Base-by-base conservation (phyloP, 805 yeast species). In the Yarrowia osloensis region DNA sequence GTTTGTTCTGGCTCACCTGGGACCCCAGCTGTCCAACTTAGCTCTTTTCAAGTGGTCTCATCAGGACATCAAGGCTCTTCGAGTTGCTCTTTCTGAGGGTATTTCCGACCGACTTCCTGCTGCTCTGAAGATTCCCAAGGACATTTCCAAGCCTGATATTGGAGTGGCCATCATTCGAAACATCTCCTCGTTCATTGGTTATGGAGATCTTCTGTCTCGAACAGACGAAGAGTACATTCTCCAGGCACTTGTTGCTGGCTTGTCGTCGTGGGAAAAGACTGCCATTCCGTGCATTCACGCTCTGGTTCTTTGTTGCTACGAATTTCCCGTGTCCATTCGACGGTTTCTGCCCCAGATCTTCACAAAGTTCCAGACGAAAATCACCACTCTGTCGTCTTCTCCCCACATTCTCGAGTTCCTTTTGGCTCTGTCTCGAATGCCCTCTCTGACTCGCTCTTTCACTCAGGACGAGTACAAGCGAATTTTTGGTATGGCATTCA, bases 401-500 rank as follows among this genome's bases (percentile, higher is more conserved):
- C 84, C 90, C 5, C 92, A 89, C 69, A 87, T 89, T 35, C 77
- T 92, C 68, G 97, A 91, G 73, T 89, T 92, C 70, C 77, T 91
- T 67, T 75, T 86, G 69, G 83, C 91, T 0, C 77, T 92, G 44
- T 82, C 90, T 0, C 82, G 88, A 67, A 81, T 88, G 47, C 92
- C 94, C 0, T 76, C 84, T 1, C 76, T 91, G 67, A 86, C 90
- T 0, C 82, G 90, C 0, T 88, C 88, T 71, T 88, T 91, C 73
- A 88, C 90, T 3, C 81, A 82, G 21, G 95, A 89, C 61, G 97
- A 91, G 71, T 88, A 82, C 74, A 88, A 87, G 72, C 81, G 92
- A 55, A 90, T 91, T 2, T 90, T 91, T 78, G 97, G 90, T 1
- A 89, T 91, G 74, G 88, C 92, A 0, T 89, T 91, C 78, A 87